Conservation (phyloP, 768 basidiomycete species). For the Rhizopogon vinicolor region DNA sequence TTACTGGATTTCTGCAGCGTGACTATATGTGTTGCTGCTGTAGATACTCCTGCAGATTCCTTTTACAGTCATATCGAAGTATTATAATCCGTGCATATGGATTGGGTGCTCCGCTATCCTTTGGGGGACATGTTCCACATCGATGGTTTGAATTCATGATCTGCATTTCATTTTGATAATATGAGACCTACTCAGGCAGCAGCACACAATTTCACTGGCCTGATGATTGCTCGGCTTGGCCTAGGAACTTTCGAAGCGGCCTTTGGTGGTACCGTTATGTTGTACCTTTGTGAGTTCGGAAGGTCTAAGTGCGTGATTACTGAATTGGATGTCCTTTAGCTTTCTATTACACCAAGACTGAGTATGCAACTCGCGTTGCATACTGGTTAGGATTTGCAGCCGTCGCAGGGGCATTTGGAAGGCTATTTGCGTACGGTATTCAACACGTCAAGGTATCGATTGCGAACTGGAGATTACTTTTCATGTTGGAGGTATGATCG, state of each 20-base stretch:
- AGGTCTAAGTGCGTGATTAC: constrained; percentile 12
- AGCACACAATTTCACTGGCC: constrained; percentile 21
- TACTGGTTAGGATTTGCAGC: constrained; percentile 56
- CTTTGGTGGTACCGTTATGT: constrained; percentile 26
- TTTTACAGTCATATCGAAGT: constrained; percentile 60
- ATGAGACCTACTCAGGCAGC: constrained; percentile 16
- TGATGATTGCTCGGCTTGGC: constrained; percentile 25
- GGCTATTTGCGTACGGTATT: constrained; percentile 48
- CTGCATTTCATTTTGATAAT: not conserved
- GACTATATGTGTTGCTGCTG: not conserved
- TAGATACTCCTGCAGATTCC: constrained; percentile 72
- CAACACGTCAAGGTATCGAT: constrained; percentile 35
- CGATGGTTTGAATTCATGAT: constrained; percentile 47
- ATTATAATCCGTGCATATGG: constrained; percentile 63
- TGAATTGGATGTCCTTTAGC: constrained; percentile 22
- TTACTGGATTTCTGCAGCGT: not conserved
- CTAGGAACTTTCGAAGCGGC: constrained; percentile 32
- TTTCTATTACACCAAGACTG: constrained; percentile 45
- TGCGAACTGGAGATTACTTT: constrained; percentile 37
- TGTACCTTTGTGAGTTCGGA: constrained; percentile 22
- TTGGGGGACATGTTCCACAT: constrained; percentile 69
- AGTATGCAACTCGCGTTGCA: constrained; percentile 42
- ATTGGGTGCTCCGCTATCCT: constrained; percentile 62
- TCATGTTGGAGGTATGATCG: constrained; percentile 20
- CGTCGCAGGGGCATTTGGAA: constrained; percentile 52